These are phyloP conservation scores for Voacanga thouarsii DNA, from an alignment of 257 asterid genomes.

Conservation along the genomic window DNA sequence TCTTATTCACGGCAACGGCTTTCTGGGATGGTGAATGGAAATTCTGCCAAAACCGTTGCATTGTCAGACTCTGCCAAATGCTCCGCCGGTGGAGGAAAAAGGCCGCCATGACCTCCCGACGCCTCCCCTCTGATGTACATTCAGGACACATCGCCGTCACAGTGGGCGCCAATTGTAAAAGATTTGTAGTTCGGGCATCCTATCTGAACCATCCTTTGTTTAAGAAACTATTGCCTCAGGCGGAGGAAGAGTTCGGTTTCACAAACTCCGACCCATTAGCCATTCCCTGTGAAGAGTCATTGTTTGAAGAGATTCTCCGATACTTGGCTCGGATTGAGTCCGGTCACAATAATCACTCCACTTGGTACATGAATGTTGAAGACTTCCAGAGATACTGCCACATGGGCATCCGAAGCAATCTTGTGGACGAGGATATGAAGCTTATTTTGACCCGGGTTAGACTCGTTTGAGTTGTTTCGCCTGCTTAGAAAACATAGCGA, in stretches of 20 bases:
- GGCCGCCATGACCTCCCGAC: conserved; percentile 30
- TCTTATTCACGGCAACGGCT: no score
- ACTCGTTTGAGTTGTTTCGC: conserved; percentile 5
- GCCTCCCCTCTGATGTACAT: conserved; percentile 38
- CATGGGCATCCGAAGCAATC: conserved; percentile 23
- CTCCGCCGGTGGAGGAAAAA: conserved; percentile 50
- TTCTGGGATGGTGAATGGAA: no score
- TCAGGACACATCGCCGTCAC: conserved; percentile 49
- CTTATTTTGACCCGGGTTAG: conserved; percentile 9
- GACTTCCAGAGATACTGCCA: conserved; percentile 38
- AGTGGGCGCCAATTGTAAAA: conserved; percentile 33
- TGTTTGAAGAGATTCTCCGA: conserved; percentile 43
- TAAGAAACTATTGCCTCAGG: conserved; percentile 39
- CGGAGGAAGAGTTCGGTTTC: conserved; percentile 61
- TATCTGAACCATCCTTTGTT: conserved; percentile 53
- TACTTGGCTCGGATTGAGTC: conserved; percentile 35
- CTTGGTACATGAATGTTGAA: conserved; percentile 22
- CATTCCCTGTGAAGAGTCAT: conserved; percentile 53
- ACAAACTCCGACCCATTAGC: conserved; percentile 44
- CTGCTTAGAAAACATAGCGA: not conserved
- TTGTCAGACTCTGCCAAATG: conserved; percentile 51
- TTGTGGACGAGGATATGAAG: conserved; percentile 6
- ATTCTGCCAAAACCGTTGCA: conserved; percentile 44
- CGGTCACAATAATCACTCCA: not conserved
- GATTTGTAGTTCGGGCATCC: conserved; percentile 46